Percentiles rank a stretch among this genome's conserved stretches.
These are phyloP conservation scores for Vitis cinerea DNA, from an alignment of 164 flowering plant species.

Conservation along the genomic window DNA sequence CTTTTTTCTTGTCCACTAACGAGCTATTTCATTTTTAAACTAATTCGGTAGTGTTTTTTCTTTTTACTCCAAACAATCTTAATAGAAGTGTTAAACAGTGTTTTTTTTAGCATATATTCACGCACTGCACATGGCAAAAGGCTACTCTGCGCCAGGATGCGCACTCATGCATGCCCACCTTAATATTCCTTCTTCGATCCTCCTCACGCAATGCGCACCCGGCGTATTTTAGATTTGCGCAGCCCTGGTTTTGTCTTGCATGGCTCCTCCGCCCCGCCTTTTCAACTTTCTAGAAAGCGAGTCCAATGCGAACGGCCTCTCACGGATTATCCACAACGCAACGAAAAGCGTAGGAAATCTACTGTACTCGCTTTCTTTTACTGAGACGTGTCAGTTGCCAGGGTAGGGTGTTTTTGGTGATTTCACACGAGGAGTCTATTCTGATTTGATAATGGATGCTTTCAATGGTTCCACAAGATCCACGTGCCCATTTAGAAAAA, in stretches of 20 bases:
- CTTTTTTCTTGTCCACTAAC: too few species aligned
- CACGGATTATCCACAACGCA: not conserved
- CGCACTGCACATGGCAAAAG: not conserved
- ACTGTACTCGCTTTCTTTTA: not conserved
- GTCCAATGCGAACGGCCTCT: not conserved
- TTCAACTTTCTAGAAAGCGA: not conserved
- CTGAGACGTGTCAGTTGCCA: not conserved
- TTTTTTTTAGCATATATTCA: too few species aligned
- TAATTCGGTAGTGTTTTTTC: too few species aligned
- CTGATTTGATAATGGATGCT: too few species aligned
- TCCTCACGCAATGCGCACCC: constrained; percentile 1
- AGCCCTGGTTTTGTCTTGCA: not conserved
- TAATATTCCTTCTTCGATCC: too few species aligned
- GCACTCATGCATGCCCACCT: not conserved
- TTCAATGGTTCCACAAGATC: too few species aligned
- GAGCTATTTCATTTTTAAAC: too few species aligned
- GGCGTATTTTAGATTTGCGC: not conserved
- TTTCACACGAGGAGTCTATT: too few species aligned
- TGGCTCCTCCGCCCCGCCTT: not conserved
- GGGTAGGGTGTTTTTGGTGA: too few species aligned
- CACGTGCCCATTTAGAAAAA: too few species aligned
- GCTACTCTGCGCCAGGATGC: constrained; percentile 8
- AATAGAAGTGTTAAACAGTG: too few species aligned
- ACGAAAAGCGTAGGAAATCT: not conserved
- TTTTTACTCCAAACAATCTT: too few species aligned